Evolutionary conservation across 495 filamentous ascomycete genomes (phyloP).

Genomic region (Usnea hakonensis): DNA sequence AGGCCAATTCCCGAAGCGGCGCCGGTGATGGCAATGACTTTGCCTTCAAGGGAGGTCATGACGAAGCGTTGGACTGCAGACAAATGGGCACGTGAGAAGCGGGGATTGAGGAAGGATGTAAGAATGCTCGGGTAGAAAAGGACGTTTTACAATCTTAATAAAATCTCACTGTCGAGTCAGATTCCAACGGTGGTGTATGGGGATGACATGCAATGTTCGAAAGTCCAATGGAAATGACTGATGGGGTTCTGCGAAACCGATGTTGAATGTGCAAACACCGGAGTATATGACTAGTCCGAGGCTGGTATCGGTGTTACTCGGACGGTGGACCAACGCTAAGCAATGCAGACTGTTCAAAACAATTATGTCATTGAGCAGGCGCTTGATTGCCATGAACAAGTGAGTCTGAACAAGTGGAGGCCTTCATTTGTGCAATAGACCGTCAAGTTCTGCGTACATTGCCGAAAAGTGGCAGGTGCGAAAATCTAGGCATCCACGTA

Average conservation of each 20-base stretch:
- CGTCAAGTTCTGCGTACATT: background rate
- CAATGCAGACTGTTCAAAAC: background rate
- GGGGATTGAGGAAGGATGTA: background rate
- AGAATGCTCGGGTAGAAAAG: background rate
- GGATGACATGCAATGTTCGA: background rate
- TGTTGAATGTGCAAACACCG: too few species aligned
- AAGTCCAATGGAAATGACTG: background rate
- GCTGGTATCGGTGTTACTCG: background rate
- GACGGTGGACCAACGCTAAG: background rate
- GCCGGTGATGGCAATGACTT: conserved; percentile 49
- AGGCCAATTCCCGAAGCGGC: conserved; percentile 50
- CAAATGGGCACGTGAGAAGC: background rate
- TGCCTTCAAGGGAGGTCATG: conserved; percentile 27
- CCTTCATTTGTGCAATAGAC: background rate
- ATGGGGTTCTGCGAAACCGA: background rate
- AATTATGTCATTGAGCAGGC: background rate
- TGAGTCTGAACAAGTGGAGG: background rate
- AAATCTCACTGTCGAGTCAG: background rate
- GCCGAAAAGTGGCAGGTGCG: background rate
- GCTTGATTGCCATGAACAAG: background rate
- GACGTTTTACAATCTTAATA: too few species aligned
- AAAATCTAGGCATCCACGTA: background rate
- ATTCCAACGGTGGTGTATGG: background rate
- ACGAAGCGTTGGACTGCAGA: background rate
- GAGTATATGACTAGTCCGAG: background rate